Conservation (phyloP, 2,329 filamentous ascomycete genomes). For the Paracorniculantispora psalliotae region DNA sequence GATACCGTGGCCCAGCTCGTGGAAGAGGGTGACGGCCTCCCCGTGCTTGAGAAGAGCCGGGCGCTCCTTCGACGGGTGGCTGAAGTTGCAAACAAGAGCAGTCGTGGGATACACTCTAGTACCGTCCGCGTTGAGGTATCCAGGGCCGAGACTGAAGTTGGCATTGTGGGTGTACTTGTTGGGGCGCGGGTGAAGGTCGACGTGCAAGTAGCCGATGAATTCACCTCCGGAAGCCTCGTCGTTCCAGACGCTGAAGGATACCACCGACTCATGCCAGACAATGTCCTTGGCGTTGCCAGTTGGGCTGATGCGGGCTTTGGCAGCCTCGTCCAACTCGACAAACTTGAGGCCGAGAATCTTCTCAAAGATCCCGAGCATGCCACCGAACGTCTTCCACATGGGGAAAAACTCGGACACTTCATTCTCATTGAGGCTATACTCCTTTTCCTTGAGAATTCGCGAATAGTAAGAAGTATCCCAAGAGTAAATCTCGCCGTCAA, state of each 20-base stretch:
- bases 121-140: slow-evolving; percentile 62
- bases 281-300: slow-evolving; percentile 67
- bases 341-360: slow-evolving; percentile 76
- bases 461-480: slow-evolving; percentile 83
- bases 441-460: slow-evolving; percentile 72
- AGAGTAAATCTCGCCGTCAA: slow-evolving; percentile 70
- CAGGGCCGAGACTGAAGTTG: slow-evolving; percentile 77
- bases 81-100: slow-evolving; percentile 80
- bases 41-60: slow-evolving; percentile 77
- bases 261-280: slow-evolving; percentile 78
- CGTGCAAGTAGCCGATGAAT: slow-evolving; percentile 78
- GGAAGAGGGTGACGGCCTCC: slow-evolving; percentile 78
- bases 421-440: slow-evolving; percentile 74
- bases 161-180: slow-evolving; percentile 84
- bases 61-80: slow-evolving; percentile 70
- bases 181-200: slow-evolving; percentile 73
- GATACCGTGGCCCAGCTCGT: slow-evolving; percentile 68
- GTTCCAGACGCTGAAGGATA: slow-evolving; percentile 78
- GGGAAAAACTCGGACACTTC: slow-evolving; percentile 83
- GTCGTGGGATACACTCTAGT: slow-evolving; percentile 71
- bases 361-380: slow-evolving; percentile 81
- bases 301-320: slow-evolving; percentile 59
- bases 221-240: slow-evolving; percentile 63
- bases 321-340: slow-evolving; percentile 63
- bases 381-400: slow-evolving; percentile 64